Percentiles rank a stretch among this genome's conserved stretches.
phyloP scores from a whole-genome alignment of 208 protist species.

The Leishmania tarentolae region DNA sequence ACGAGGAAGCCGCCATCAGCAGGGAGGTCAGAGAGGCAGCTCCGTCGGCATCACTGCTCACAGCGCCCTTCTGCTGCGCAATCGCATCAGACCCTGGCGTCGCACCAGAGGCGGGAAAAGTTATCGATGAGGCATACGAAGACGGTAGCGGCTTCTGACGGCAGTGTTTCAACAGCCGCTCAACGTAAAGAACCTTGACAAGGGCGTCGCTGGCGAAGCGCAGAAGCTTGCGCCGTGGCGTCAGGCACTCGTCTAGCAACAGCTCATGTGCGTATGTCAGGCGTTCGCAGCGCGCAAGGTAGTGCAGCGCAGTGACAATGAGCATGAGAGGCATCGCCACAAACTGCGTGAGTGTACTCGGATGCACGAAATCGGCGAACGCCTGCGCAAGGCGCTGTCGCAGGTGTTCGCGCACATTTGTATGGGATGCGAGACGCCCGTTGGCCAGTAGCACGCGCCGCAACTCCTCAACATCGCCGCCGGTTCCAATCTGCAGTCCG shows the following conservation, averaged over 20 bases:
- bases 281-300: conserved; percentile 30
- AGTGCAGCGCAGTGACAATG: conserved; percentile 54
- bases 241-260: conserved; percentile 32
- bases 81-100: no score
- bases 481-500: conserved; percentile 57
- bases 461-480: conserved; percentile 35
- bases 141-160: conserved; percentile 15
- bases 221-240: conserved; percentile 42
- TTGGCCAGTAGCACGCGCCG: conserved; percentile 43
- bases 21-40: conserved; percentile 22
- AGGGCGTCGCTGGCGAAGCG: conserved; percentile 67
- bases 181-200: conserved; percentile 67
- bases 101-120: neutral
- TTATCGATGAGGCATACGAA: neutral
- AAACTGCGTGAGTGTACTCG: conserved; percentile 24
- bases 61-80: neutral
- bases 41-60: conserved; percentile 5
- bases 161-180: conserved; percentile 49
- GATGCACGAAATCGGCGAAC: conserved; percentile 31
- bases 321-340: conserved; percentile 71
- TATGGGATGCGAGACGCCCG: conserved; percentile 40
- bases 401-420: conserved; percentile 50
- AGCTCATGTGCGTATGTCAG: conserved; percentile 58
- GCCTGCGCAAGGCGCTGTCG: conserved; percentile 29
- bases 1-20: conserved; percentile 25